A percentile compares a stretch with the other conserved stretches of the same genome.
Conservation (phyloP, 257 asterid genomes). For the Fraxinus excelsior region DNA sequence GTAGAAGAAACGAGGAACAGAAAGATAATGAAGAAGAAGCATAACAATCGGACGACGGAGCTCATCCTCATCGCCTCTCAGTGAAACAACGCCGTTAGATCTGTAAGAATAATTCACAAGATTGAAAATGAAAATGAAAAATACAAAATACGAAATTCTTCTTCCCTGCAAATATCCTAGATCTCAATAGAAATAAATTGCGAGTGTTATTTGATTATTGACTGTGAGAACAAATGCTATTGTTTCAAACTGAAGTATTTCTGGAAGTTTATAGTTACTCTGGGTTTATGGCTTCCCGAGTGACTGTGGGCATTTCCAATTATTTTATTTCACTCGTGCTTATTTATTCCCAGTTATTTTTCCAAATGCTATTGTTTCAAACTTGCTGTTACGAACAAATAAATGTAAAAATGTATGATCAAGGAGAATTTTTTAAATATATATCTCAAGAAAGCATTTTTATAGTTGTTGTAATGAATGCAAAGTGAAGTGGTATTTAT, state of each 20-base stretch:
- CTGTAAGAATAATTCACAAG: slow-evolving; percentile 28
- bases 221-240: neutral
- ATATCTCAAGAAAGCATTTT: no score
- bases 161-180: slow-evolving; percentile 24
- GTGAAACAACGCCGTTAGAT: slow-evolving; percentile 33
- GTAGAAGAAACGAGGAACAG: slow-evolving; percentile 43
- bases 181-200: slow-evolving; percentile 33
- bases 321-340: no score
- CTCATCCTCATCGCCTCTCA: slow-evolving; percentile 60
- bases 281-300: slow-evolving; percentile 32
- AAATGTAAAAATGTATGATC: no score
- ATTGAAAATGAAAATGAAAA: neutral
- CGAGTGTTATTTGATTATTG: slow-evolving; percentile 8
- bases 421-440: no score
- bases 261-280: slow-evolving; percentile 5
- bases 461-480: no score
- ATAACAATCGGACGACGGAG: slow-evolving; percentile 39
- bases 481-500: no score
- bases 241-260: neutral
- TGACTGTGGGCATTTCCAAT: slow-evolving; percentile 14
- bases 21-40: slow-evolving; percentile 31
- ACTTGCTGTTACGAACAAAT: no score
- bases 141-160: slow-evolving; percentile 7
- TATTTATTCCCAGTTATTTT: no score
- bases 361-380: no score